Evolutionary conservation across 352 stramenopile genomes (phyloP).

Genomic region (Halophytophthora polymorphica): DNA sequence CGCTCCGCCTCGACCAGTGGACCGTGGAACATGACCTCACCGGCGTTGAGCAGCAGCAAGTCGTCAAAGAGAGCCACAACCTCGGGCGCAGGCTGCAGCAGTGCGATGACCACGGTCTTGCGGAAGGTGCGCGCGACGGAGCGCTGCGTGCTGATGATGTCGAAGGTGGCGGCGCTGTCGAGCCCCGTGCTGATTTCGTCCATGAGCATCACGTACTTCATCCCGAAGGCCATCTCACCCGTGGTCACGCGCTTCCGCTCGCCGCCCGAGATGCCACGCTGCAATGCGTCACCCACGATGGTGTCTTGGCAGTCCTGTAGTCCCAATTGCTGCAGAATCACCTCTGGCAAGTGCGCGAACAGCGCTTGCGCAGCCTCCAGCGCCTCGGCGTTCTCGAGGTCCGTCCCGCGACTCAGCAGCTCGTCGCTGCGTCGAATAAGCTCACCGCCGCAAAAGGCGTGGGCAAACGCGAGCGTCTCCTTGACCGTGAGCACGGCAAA

Average conservation of each 20-base stretch:
- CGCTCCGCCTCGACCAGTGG: conserved; percentile 22
- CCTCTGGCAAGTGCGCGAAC: conserved; percentile 30
- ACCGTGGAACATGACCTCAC: conserved; percentile 43
- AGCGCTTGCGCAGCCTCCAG: conserved; percentile 10
- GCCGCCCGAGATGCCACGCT: conserved; percentile 38
- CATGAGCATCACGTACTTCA: conserved; percentile 71
- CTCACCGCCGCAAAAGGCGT: conserved; percentile 33
- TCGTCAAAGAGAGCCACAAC: conserved; percentile 54
- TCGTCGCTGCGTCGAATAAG: conserved; percentile 14
- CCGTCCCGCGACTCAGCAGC: conserved; percentile 26
- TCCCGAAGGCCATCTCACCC: conserved; percentile 80
- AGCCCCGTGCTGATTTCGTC: conserved; percentile 85
- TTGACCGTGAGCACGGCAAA: conserved; percentile 36
- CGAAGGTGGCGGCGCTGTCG: conserved; percentile 48
- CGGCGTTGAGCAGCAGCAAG: conserved; percentile 44
- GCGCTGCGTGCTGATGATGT: conserved; percentile 51
- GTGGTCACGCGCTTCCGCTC: conserved; percentile 68
- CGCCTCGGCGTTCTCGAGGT: conserved; percentile 26
- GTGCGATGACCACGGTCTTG: conserved; percentile 61
- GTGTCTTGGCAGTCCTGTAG: conserved; percentile 42
- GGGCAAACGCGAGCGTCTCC: conserved; percentile 43
- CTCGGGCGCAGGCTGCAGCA: conserved; percentile 79
- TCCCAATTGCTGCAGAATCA: conserved; percentile 40
- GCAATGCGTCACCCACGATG: conserved; percentile 43
- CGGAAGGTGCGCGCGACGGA: conserved; percentile 37